Conservation (phyloP, 2,329 filamentous ascomycete genomes). For the Aurifilum marmelostoma region DNA sequence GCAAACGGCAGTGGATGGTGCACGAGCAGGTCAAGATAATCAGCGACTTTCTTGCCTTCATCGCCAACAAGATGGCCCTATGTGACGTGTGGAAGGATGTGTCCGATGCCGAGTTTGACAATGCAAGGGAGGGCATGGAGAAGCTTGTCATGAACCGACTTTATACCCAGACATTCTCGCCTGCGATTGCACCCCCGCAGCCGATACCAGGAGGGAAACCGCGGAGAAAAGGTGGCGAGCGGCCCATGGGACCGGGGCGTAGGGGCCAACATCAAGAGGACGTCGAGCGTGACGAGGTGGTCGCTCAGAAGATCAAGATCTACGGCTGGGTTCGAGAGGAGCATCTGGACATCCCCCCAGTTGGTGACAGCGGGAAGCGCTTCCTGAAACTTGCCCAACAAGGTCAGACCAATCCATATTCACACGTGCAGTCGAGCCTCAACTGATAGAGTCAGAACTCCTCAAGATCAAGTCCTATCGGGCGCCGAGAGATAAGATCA, state of each 20-base stretch:
- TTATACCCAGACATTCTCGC: constrained; percentile 95
- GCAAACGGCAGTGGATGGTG: constrained; percentile 98
- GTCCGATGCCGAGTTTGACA: constrained; percentile 96
- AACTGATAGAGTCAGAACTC: constrained; percentile 66
- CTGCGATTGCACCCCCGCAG: constrained; percentile 82
- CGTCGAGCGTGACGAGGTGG: constrained; percentile 92
- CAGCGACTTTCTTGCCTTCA: constrained; percentile 92
- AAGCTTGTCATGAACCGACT: constrained; percentile 98
- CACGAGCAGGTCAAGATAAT: constrained; percentile 99
- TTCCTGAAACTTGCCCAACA: constrained; percentile 90
- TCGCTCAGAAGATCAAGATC: constrained; percentile 94
- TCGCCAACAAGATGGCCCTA: constrained; percentile 95
- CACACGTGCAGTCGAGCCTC: not conserved
- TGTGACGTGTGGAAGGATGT: constrained; percentile 97
- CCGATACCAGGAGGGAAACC: constrained; percentile 70
- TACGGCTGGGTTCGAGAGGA: constrained; percentile 94
- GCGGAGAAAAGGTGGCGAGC: constrained; percentile 69
- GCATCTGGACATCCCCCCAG: constrained; percentile 86
- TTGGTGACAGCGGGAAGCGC: constrained; percentile 82
- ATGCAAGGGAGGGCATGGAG: constrained; percentile 98
- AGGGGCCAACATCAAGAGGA: constrained; percentile 97
- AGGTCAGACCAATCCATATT: constrained; percentile 50
- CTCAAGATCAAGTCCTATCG: constrained; percentile 96
- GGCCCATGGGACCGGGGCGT: constrained; percentile 76
- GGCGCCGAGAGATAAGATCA: constrained; percentile 97